Conservation (phyloP, 768 basidiomycete species). For the Termitomyces sp. region DNA sequence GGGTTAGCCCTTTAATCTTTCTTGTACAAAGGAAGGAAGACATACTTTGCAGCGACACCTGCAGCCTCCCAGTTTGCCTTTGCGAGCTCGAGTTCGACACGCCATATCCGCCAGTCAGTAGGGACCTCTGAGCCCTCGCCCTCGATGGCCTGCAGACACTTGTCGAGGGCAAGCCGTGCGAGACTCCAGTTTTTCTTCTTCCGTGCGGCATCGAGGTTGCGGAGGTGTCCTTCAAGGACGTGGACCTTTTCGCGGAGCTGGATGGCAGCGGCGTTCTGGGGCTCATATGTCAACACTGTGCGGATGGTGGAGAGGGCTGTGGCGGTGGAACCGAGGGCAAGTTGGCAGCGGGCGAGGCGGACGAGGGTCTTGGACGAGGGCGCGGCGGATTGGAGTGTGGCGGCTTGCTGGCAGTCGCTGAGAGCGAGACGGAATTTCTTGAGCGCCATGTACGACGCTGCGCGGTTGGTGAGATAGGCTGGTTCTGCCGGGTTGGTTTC, state of each 20-base stretch:
- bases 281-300: conserved; percentile 56
- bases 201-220: conserved; percentile 54
- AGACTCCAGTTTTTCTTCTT: conserved; percentile 67
- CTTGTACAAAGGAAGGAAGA: conserved; percentile 9
- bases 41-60: conserved; percentile 67
- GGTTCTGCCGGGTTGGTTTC: conserved; percentile 63
- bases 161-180: conserved; percentile 76
- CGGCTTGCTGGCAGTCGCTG: conserved; percentile 74
- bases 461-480: conserved; percentile 79
- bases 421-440: conserved; percentile 74
- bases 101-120: conserved; percentile 75
- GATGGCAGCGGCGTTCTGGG: conserved; percentile 51
- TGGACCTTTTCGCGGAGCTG: conserved; percentile 59
- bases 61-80: conserved; percentile 74
- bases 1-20: neutral
- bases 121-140: conserved; percentile 74
- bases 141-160: conserved; percentile 67
- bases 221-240: conserved; percentile 59
- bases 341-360: conserved; percentile 79
- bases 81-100: conserved; percentile 72
- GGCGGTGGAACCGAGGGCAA: conserved; percentile 67
- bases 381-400: conserved; percentile 51
- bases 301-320: conserved; percentile 66
- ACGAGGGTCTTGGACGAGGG: conserved; percentile 77
- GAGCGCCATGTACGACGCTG: conserved; percentile 78